Base-by-base conservation (phyloP, 192 early-diverging fungal species). In the Backusella psychrophila region DNA sequence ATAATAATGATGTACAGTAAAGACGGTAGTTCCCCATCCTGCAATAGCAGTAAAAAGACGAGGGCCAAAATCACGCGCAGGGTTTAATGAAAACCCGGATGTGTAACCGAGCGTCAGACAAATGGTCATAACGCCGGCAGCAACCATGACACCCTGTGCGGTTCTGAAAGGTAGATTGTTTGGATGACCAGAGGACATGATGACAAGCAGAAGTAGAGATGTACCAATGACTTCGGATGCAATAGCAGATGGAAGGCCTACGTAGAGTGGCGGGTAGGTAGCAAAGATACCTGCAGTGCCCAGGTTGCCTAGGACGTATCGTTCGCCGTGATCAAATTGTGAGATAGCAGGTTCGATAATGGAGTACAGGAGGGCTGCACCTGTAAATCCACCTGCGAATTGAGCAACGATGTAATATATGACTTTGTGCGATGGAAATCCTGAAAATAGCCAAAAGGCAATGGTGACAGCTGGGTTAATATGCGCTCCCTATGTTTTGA, bases 41-140 rank as follows among this genome's bases (percentile, higher is more conserved):
- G 87, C 85, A 72, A 89, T 79, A 34, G 86, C 81, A 35, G 90
- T 88, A 78, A 94, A 93, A n/a, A 91, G 78, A 49, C 94, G 90
- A 12, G 93, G 93, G 34, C 92, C 94, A 80, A 94, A 84, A 82
- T 95, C 94, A 84, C 94, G 88, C 6, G 94, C 94, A 65, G 90
- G 91, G 78, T 95, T 95, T 68, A 95, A 34, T 11, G 80, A 76
- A 56, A 77, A 77, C 0, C 80, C 80, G 34, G 80, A 78, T 15
- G 76, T 76, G 12, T 75, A 74, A 15, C 77, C 77, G 14, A 81
- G 21, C 23, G 73, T 53, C 2, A 77, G 34, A 15, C 44, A 46
- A 34, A 84, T 69, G 5, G 42, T 15, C 52, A 73, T 53, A 3
- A 66, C 34, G 66, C 75, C 59, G 34, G 12, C 38, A 34, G 72